These are phyloP conservation scores for Penstemon davidsonii DNA, from an alignment of 257 asterid species.

Conservation along the genomic window DNA sequence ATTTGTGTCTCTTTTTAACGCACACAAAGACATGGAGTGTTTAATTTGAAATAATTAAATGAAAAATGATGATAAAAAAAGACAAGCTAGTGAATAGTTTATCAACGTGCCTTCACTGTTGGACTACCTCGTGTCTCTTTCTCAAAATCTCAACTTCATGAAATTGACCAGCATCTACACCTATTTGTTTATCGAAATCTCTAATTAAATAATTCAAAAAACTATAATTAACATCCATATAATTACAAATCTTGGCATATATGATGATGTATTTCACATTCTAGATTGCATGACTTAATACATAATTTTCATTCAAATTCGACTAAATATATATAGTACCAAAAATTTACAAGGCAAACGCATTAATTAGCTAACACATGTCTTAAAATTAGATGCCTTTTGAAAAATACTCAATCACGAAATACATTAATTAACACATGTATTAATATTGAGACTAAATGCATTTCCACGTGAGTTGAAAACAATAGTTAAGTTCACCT, in stretches of 20 bases:
- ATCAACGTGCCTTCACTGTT: conserved; percentile 33
- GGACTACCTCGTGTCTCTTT: conserved; percentile 16
- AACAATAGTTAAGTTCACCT: too few relatives aligned
- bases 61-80: neutral
- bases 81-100: conserved; percentile 23
- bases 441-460: too few relatives aligned
- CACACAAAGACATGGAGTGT: neutral
- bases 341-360: too few relatives aligned
- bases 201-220: neutral
- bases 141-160: neutral
- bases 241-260: conserved; percentile 39
- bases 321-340: too few relatives aligned
- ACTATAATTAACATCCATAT: conserved; percentile 12
- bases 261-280: conserved; percentile 17
- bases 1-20: neutral
- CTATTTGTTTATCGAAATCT: too few relatives aligned
- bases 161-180: conserved; percentile 23
- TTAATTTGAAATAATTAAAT: neutral
- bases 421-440: too few relatives aligned
- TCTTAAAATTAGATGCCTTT: too few relatives aligned
- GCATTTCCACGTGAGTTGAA: too few relatives aligned
- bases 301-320: too few relatives aligned
- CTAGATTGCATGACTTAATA: neutral
- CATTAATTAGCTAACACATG: too few relatives aligned
- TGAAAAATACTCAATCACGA: too few relatives aligned